Evolutionary conservation across 768 basidiomycete genomes (phyloP).

Genomic region (Leucocoprinus leucothites): DNA sequence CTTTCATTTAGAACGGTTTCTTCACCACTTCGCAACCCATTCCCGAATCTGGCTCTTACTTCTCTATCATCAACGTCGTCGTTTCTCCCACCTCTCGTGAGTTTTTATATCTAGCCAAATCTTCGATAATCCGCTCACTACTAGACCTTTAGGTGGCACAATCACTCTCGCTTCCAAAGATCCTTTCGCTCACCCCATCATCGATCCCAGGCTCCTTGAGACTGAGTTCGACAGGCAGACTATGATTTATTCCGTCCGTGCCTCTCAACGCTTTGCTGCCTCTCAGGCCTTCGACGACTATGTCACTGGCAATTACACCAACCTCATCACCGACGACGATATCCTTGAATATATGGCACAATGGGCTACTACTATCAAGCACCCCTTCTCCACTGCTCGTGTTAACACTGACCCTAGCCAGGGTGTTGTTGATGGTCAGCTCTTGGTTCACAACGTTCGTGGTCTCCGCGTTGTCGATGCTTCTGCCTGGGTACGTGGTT

Average conservation of each 20-base stretch:
- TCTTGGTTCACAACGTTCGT: slow-evolving; percentile 24
- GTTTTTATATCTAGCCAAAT: not conserved
- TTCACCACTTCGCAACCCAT: slow-evolving; percentile 22
- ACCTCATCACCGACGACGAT: slow-evolving; percentile 14
- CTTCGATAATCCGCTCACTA: not conserved
- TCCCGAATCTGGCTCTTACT: slow-evolving; percentile 26
- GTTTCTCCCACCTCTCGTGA: slow-evolving; percentile 34
- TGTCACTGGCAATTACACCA: slow-evolving; percentile 19
- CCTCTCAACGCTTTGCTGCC: slow-evolving; percentile 18
- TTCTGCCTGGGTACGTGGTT: slow-evolving; percentile 19
- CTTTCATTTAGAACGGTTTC: slow-evolving; percentile 12
- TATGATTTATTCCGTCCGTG: slow-evolving; percentile 20
- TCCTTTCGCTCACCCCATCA: slow-evolving; percentile 23
- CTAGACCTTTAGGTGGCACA: slow-evolving; percentile 13
- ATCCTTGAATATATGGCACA: slow-evolving; percentile 20
- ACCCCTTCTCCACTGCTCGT: slow-evolving; percentile 24
- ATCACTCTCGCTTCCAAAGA: slow-evolving; percentile 19
- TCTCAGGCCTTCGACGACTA: slow-evolving; percentile 24
- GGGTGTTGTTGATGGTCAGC: slow-evolving; percentile 28
- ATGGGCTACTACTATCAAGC: slow-evolving; percentile 19
- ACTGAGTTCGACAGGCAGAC: slow-evolving; percentile 23
- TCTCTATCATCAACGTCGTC: slow-evolving; percentile 23
- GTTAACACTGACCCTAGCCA: slow-evolving; percentile 18
- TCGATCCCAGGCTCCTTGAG: slow-evolving; percentile 37
- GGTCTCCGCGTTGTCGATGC: slow-evolving; percentile 32